A percentile compares a stretch with the other conserved stretches of the same genome.
phyloP scores from a whole-genome alignment of 306 rosid species.

The Vigna reflexopilosa region DNA sequence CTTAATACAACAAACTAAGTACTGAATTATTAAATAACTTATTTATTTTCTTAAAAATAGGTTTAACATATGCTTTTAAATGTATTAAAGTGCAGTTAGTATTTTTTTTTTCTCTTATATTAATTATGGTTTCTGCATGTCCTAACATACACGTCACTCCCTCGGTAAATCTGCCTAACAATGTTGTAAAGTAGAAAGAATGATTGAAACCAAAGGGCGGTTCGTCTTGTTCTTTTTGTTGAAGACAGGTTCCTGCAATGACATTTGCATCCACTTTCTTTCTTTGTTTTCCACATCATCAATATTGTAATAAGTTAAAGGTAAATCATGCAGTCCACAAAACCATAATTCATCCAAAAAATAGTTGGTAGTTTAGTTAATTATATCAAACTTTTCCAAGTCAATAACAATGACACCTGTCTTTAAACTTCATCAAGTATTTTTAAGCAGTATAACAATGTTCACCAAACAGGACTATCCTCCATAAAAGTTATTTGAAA shows the following conservation, averaged over 20 bases:
- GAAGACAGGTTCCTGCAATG: slow-evolving; percentile 20
- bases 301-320: slow-evolving; percentile 36
- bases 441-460: no score
- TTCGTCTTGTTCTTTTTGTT: slow-evolving; percentile 35
- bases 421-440: no score
- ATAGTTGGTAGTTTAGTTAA: slow-evolving; percentile 34
- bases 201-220: slow-evolving; percentile 24
- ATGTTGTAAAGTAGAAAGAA: slow-evolving; percentile 32
- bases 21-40: no score
- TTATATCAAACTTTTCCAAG: slow-evolving; percentile 51
- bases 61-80: not conserved
- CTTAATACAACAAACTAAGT: no score
- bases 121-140: not conserved
- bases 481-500: no score
- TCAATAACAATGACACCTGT: slow-evolving; percentile 38
- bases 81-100: not conserved
- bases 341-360: slow-evolving; percentile 55
- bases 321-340: slow-evolving; percentile 41
- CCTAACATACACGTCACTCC: not conserved
- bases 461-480: no score
- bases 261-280: slow-evolving; percentile 35
- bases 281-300: slow-evolving; percentile 39
- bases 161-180: not conserved
- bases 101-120: not conserved
- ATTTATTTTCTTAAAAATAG: not conserved